phyloP scores from a whole-genome alignment of 2,329 filamentous ascomycete genomes.

The Phialophora tarda region DNA sequence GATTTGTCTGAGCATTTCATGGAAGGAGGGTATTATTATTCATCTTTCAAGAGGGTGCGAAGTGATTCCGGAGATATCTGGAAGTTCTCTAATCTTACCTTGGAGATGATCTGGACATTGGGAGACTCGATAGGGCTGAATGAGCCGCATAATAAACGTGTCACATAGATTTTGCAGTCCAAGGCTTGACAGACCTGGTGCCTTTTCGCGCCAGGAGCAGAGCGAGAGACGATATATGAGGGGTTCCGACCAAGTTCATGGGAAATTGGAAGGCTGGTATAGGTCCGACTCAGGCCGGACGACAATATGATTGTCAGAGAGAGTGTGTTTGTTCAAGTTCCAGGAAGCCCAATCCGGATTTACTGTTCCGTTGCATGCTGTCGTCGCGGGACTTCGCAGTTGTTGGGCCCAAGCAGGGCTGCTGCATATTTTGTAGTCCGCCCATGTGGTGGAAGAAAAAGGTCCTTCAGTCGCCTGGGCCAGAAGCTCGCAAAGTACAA shows the following conservation, averaged over 20 bases:
- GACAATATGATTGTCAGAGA: neutral
- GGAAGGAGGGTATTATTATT: slow-evolving; percentile 25
- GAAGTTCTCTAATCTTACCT: slow-evolving; percentile 19
- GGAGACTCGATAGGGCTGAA: slow-evolving; percentile 20
- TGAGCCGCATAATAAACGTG: slow-evolving; percentile 5
- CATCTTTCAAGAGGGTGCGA: slow-evolving; percentile 10
- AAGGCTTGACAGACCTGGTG: too few relatives aligned
- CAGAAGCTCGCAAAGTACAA: neutral
- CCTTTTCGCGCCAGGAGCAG: too few relatives aligned
- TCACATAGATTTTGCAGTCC: neutral
- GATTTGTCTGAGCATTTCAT: slow-evolving; percentile 25
- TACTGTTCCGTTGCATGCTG: neutral
- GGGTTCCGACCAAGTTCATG: too few relatives aligned
- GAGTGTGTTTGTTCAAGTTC: neutral
- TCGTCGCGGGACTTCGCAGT: neutral
- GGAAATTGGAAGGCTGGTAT: too few relatives aligned
- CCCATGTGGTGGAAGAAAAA: neutral
- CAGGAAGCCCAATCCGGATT: neutral
- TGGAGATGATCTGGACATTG: slow-evolving; percentile 23
- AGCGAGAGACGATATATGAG: too few relatives aligned
- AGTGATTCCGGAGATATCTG: slow-evolving; percentile 10
- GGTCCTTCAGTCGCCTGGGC: too few relatives aligned
- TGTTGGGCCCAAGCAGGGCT: neutral
- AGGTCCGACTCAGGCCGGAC: too few relatives aligned
- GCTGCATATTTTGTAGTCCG: neutral